phyloP scores from a whole-genome alignment of 2,329 filamentous ascomycete genomes.

The Aspergillus sp. region DNA sequence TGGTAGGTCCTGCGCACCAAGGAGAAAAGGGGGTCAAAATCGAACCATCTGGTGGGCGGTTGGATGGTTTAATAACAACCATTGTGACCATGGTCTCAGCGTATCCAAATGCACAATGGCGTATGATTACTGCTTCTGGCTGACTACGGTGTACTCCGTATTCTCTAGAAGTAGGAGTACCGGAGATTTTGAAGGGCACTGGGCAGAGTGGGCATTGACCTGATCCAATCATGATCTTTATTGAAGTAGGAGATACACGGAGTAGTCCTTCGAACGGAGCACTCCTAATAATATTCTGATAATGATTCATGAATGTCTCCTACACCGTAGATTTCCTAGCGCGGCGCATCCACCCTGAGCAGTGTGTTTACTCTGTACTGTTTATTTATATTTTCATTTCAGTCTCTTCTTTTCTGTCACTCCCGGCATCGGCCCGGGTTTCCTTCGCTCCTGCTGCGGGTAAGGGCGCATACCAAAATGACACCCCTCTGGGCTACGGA shows the following conservation, averaged over 20 bases:
- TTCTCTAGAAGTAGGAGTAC: background rate
- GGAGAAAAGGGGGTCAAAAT: too few species aligned
- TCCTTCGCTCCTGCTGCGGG: background rate
- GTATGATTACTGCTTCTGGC: background rate
- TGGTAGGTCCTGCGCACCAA: too few species aligned
- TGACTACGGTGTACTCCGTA: background rate
- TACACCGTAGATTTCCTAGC: conserved; percentile 4
- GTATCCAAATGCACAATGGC: background rate
- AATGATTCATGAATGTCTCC: background rate
- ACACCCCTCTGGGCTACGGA: too few species aligned
- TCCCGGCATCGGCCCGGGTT: background rate
- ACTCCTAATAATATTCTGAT: too few species aligned
- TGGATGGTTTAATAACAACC: too few species aligned
- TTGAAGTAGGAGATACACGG: too few species aligned
- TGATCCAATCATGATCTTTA: too few species aligned
- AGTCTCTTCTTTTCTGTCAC: conserved; percentile 3
- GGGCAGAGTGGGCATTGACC: background rate
- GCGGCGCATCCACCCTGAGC: conserved; percentile 13
- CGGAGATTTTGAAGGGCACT: conserved; percentile 10
- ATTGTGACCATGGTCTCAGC: background rate
- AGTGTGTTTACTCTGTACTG: background rate
- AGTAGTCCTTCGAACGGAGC: too few species aligned
- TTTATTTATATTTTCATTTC: conserved; percentile 8
- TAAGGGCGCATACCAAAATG: too few species aligned
- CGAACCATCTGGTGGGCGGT: too few species aligned